Evolutionary conservation across 2,329 filamentous ascomycete species (phyloP), one percentile per base, ranked within the genome.

Genomic region (Leptoxyphium fumago): DNA sequence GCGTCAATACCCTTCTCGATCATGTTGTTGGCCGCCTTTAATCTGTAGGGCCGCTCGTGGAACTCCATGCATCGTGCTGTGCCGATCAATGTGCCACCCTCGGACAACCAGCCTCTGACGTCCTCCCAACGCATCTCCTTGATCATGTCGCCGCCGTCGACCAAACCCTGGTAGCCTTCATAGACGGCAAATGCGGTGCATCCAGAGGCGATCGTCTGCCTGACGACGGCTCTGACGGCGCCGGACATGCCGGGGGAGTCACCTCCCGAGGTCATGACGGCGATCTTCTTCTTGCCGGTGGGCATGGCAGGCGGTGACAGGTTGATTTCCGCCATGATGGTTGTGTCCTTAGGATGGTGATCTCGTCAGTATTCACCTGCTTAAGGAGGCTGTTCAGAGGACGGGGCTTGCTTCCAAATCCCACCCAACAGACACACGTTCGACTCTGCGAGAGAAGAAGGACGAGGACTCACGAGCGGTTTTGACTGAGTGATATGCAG

Each of bases 221-320:
- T 83, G 46, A 98, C 84, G 26, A 94, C 84, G 41, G 88, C 86
- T 48, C 88, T 78, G 32, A 95, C 86, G 30, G 84, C 84, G 48
- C 80, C 86, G 65, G 91, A 94, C 88, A 95, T 95, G 61, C 88
- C 88, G 2, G 86, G 88, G 52, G 86, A 85, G 72, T 95, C 88
- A 59, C 88, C 88, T 60, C 88, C 88, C 54, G 84, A 93, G 59
- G 88, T 95, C 81, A 95, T 86, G 63, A 95, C 79, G 52, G 81
- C 88, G 61, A 95, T 89, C 51, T 75, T 70, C 59, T 77, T 75
- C 61, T 73, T 74, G 41, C 42, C 41, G 18, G 45, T 45, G 8
- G 54, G 50, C 51, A 58, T 51, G 11, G 48, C 48, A 17, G 57
- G 57, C 39, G 57, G 58, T 36, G 47, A 42, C n/a, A 58, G 49